Evolutionary conservation across 2,329 filamentous ascomycete genomes (phyloP).

Genomic region (Cladophialophora psammophila): DNA sequence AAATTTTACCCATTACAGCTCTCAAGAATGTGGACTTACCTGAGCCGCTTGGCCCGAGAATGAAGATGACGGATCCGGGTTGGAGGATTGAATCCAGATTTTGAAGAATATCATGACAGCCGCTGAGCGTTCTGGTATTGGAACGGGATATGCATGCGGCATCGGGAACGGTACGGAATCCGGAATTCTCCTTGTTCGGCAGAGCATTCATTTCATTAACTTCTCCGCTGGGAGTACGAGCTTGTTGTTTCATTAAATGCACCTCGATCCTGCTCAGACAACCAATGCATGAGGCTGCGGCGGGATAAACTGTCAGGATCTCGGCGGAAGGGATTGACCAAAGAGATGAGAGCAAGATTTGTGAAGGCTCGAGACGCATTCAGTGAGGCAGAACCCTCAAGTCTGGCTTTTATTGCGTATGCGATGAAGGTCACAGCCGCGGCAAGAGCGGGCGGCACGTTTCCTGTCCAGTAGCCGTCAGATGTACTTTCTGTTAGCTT

Average conservation of each 20-base stretch:
- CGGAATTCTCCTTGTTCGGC: neutral
- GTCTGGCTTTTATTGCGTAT: conserved; percentile 38
- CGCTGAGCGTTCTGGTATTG: neutral
- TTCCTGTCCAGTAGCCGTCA: conserved; percentile 5
- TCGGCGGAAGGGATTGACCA: conserved; percentile 40
- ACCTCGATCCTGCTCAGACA: conserved; percentile 9
- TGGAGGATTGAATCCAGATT: conserved; percentile 33
- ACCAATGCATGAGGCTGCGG: conserved; percentile 6
- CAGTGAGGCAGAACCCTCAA: conserved; percentile 32
- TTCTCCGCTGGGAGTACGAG: neutral
- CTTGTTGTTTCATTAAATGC: neutral
- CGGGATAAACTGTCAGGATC: conserved; percentile 38
- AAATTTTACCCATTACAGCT: conserved; percentile 27
- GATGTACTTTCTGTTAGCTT: neutral
- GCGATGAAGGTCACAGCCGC: conserved; percentile 38
- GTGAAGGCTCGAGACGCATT: conserved; percentile 42
- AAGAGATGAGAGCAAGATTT: conserved; percentile 41
- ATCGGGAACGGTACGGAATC: no score
- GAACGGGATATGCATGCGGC: neutral
- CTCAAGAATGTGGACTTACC: conserved; percentile 36
- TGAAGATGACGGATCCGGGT: conserved; percentile 30
- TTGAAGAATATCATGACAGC: neutral
- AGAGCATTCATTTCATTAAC: neutral
- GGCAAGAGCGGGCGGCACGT: conserved; percentile 14
- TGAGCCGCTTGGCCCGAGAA: conserved; percentile 38